These are phyloP conservation scores for Puccinia horiana DNA, from an alignment of 1,284 basidiomycete species.

Conservation along the genomic window DNA sequence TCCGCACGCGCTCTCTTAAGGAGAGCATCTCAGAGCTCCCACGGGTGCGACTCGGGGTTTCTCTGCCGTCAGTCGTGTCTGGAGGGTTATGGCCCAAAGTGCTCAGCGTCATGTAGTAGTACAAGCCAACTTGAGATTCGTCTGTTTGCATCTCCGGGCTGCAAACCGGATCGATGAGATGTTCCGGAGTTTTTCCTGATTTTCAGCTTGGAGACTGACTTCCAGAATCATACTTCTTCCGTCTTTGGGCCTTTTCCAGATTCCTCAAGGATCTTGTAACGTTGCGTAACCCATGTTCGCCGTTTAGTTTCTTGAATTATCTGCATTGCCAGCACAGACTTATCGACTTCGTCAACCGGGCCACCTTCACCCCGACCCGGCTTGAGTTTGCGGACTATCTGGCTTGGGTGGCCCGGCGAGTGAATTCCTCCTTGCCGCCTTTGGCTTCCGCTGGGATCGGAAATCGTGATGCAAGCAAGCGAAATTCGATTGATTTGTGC, in stretches of 20 bases:
- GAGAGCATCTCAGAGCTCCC: too few species aligned
- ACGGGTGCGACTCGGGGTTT: too few species aligned
- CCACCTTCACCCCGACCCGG: conserved; percentile 59
- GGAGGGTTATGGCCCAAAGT: not conserved
- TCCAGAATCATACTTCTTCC: not conserved
- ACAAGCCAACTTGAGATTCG: not conserved
- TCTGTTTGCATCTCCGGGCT: not conserved
- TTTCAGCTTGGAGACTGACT: not conserved
- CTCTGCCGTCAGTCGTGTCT: not conserved
- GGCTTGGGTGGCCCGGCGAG: conserved; percentile 63
- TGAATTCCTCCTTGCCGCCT: conserved; percentile 54
- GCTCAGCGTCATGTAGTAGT: not conserved
- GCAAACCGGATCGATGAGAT: not conserved
- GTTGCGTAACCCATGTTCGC: conserved; percentile 65
- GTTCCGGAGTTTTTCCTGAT: conserved; percentile 45
- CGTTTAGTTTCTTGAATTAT: conserved; percentile 67
- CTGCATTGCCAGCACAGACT: conserved; percentile 64
- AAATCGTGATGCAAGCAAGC: conserved; percentile 32
- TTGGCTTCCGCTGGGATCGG: not conserved
- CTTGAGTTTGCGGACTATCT: conserved; percentile 67
- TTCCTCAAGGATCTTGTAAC: conserved; percentile 68
- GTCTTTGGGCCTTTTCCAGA: conserved; percentile 55
- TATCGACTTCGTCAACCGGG: conserved; percentile 61
- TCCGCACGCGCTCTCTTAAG: not conserved
- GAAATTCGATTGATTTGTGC: conserved; percentile 48